Evolutionary conservation across 176 grass and related monocot genomes (phyloP), one percentile per base, ranked within the genome.

Genomic region (Areca catechu): DNA sequence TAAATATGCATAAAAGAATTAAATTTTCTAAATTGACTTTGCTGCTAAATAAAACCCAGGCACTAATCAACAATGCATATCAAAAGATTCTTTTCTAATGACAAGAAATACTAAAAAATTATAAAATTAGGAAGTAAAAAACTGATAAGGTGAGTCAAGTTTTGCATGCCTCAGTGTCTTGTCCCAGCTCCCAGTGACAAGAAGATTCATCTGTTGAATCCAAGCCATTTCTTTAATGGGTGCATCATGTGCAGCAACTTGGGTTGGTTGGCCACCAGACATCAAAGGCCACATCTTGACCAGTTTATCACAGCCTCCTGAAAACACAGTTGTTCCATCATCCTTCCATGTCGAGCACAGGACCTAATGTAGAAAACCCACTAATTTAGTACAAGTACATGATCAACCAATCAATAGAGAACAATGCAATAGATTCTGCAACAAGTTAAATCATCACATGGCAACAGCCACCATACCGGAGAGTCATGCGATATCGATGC

Each of bases 271-370:
- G 30, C 83, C 91, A 51, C 91, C 91, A 49, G 86, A 84, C 51
- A 95, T 60, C 16, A 95, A 61, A 62, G 91, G 86, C 86, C 91
- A 95, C 83, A 95, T 95, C 65, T 95, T 95, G 22, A 90, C 86
- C 25, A 75, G 79, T 67, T 95, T 95, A 71, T 95, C 86, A 34
- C 90, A 95, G 37, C 90, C 90, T 66, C 85, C 90, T 21, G 90
- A 76, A 80, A 95, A 95, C 4, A 95, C 86, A 20, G 79, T 90
- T 3, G 77, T 95, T 5, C 91, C 91, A 58, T 96, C 91, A 57
- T 96, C 91, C 69, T 96, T 96, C 86, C 91, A 96, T 58, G 91
- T 67, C 7, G 86, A 96, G 61, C 91, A 96, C 64, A 96, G 80
- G 1, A 90, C 91, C 91, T 96, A 61, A 68, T 29, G 22, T 47